Evolutionary conservation across 495 filamentous ascomycete species (phyloP).

Genomic region (Cercophora sp.): DNA sequence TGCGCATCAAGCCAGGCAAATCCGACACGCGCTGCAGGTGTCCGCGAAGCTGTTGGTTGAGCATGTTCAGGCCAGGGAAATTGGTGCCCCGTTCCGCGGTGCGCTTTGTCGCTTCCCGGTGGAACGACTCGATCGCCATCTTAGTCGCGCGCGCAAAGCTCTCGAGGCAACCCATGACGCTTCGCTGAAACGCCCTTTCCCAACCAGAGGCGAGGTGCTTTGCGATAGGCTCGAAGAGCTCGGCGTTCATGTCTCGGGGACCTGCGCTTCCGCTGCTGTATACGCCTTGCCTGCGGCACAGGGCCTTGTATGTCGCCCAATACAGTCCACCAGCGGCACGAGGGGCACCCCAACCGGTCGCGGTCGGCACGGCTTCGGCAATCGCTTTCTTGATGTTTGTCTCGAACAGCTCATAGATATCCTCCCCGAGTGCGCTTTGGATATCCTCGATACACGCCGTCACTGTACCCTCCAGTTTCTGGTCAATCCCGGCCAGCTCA

Average conservation of each 20-base stretch:
- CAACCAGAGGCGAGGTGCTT: slow-evolving; percentile 50
- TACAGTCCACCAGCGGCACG: slow-evolving; percentile 44
- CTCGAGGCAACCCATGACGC: slow-evolving; percentile 22
- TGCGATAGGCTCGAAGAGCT: slow-evolving; percentile 50
- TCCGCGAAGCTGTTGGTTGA: slow-evolving; percentile 38
- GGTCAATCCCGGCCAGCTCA: slow-evolving; percentile 41
- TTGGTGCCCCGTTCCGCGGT: slow-evolving; percentile 17
- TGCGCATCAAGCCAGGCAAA: slow-evolving; percentile 26
- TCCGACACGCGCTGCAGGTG: slow-evolving; percentile 33
- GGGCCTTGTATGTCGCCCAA: slow-evolving; percentile 62
- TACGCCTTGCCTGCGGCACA: slow-evolving; percentile 44
- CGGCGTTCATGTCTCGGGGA: slow-evolving; percentile 46
- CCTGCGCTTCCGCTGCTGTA: slow-evolving; percentile 34
- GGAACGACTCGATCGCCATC: slow-evolving; percentile 32
- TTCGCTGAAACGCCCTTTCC: slow-evolving; percentile 52
- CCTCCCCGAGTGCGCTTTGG: slow-evolving; percentile 34
- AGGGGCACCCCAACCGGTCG: slow-evolving; percentile 47
- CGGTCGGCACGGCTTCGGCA: slow-evolving; percentile 36
- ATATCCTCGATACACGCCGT: slow-evolving; percentile 32
- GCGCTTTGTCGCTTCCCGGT: slow-evolving; percentile 29
- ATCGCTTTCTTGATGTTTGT: slow-evolving; percentile 33
- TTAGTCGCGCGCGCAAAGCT: slow-evolving; percentile 9
- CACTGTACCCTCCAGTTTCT: slow-evolving; percentile 35
- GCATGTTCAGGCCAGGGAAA: slow-evolving; percentile 22
- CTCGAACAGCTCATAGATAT: slow-evolving; percentile 45